phyloP scores from a whole-genome alignment of 2,329 filamentous ascomycete species.

The Fusarium sp. region DNA sequence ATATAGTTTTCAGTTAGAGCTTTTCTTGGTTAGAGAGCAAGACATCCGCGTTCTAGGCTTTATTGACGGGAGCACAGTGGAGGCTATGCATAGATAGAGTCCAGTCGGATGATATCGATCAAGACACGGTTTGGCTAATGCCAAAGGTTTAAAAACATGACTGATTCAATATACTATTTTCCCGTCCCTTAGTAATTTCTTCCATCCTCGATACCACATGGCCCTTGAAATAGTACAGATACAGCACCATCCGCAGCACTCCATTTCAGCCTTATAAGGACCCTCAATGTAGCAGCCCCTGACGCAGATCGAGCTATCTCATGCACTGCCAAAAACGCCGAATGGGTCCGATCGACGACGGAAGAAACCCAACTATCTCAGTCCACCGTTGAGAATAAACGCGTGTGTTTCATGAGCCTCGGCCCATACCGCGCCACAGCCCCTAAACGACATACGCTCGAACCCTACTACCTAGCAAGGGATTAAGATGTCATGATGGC shows the following conservation, averaged over 20 bases:
- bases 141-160: too few relatives aligned
- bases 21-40: background rate
- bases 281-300: background rate
- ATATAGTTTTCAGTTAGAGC: background rate
- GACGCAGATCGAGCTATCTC: background rate
- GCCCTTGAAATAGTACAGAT: background rate
- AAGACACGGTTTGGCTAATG: too few relatives aligned
- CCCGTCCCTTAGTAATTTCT: too few relatives aligned
- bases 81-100: too few relatives aligned
- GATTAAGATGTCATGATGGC: background rate
- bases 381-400: conserved; percentile 9
- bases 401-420: conserved; percentile 15
- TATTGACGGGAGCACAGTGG: too few relatives aligned
- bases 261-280: conserved; percentile 1
- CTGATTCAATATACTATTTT: too few relatives aligned
- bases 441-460: background rate
- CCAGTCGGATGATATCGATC: too few relatives aligned
- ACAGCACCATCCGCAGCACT: conserved; percentile 2
- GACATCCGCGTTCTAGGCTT: too few relatives aligned
- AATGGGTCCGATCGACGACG: background rate
- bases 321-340: background rate
- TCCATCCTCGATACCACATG: background rate
- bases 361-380: background rate
- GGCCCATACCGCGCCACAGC: conserved; percentile 25
- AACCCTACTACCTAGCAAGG: background rate